A percentile compares a stretch with the other conserved stretches of the same genome.
Conservation (phyloP, 2,329 filamentous ascomycete genomes). For the Aspergillus uvarum region DNA sequence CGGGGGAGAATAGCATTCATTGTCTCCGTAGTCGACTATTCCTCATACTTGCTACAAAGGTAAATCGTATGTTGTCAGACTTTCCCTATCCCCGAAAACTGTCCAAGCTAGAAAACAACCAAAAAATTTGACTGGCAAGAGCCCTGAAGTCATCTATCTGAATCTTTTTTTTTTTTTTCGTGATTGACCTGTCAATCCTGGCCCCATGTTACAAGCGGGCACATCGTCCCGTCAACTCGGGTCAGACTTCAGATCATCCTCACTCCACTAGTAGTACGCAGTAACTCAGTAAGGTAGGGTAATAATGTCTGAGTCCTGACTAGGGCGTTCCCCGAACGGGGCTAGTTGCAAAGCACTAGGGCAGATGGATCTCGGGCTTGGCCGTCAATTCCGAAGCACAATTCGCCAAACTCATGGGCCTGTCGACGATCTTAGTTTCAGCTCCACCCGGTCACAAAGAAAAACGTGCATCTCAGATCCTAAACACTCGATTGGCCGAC, state of each 20-base stretch:
- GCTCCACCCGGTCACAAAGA: slow-evolving; percentile 12
- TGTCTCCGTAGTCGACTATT: too few relatives aligned
- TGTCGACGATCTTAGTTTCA: slow-evolving; percentile 22
- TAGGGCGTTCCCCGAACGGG: neutral
- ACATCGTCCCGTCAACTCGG: slow-evolving; percentile 24
- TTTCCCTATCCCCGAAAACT: too few relatives aligned
- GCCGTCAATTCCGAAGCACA: slow-evolving; percentile 17
- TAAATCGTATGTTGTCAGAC: too few relatives aligned
- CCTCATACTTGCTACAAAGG: too few relatives aligned
- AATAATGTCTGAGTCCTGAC: neutral
- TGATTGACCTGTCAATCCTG: slow-evolving; percentile 1
- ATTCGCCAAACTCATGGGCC: slow-evolving; percentile 15
- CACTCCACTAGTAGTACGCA: neutral
- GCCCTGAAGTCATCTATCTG: neutral
- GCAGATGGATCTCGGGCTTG: slow-evolving; percentile 16
- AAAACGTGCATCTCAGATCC: slow-evolving; percentile 19
- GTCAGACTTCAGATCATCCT: slow-evolving; percentile 19
- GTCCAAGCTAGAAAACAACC: too few relatives aligned
- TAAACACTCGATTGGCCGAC: slow-evolving; percentile 18
- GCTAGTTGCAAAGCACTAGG: slow-evolving; percentile 4
- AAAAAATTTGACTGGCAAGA: too few relatives aligned
- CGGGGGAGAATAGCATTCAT: too few relatives aligned
- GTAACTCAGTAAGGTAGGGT: neutral
- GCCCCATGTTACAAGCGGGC: neutral
- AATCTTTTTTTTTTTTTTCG: neutral